Base-by-base conservation (phyloP, 192 early-diverging fungal species). In the Coemansia sp. region DNA sequence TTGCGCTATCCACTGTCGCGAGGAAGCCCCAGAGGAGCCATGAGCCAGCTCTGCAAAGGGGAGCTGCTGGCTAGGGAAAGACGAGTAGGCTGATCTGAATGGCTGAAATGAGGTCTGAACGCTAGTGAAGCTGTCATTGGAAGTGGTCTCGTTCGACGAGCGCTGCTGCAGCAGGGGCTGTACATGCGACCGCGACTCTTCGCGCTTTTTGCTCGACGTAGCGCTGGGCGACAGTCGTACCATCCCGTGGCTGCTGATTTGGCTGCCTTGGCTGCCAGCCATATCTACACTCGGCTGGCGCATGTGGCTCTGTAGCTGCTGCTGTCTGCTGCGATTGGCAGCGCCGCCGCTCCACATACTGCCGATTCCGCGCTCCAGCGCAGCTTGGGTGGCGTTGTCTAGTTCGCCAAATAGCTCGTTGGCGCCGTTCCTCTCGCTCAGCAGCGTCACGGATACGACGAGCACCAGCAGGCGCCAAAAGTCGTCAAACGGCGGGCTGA, bases 391-490 rank as follows among this genome's bases (percentile, higher is more conserved):
- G 2, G 6, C 43, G 2, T 43, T 56, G 17, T 82, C 79, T 32
- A 82, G 40, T 0, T 10, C 25, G 24, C 73, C 70, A 17, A 73
- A 82, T 36, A 72, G 25, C 0, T 46, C 27, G 17, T 64, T 67
- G 3, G 79, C 73, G 29, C 62, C 56, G 54, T 82, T 82, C 20
- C 56, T 57, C 27, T 82, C 73, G 61, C 79, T 76, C 32, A 82
- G 59, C 60, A 82, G 24, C 9, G 79, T 76, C 9, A 61, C 73
- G 15, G 79, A 60, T 11, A 82, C 79, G 10, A 76, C 79, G 17
- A 82, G 59, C 10, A 73, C 60, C 3, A 75, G 15, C 14, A 82
- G 56, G 42, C 79, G 65, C 79, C 79, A 82, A 31, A 82, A 40
- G 36, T 82, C 79, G 39, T 82, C 79, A 20, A 76, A 73, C 15